These are phyloP conservation scores for Aspergillus diversus DNA, from an alignment of 495 filamentous ascomycete species.

Conservation along the genomic window DNA sequence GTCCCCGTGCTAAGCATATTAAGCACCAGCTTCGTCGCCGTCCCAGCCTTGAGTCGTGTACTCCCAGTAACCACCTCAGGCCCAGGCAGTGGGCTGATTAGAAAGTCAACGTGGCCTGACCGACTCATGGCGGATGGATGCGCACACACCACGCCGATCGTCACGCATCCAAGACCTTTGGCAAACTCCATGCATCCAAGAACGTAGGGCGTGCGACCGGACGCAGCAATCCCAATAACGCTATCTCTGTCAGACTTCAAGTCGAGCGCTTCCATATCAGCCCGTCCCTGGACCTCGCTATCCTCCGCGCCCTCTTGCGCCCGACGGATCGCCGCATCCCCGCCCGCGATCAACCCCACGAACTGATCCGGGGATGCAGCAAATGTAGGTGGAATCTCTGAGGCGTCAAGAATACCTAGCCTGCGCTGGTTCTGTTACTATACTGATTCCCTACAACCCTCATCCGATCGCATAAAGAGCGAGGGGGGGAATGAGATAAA, in stretches of 20 bases:
- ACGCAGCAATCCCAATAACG: slow-evolving; percentile 46
- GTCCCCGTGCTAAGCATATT: slow-evolving; percentile 47
- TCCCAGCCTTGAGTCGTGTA: slow-evolving; percentile 45
- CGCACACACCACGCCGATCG: slow-evolving; percentile 39
- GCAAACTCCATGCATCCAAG: slow-evolving; percentile 39
- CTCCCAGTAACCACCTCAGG: slow-evolving; percentile 46
- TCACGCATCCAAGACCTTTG: slow-evolving; percentile 36
- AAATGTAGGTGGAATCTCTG: slow-evolving; percentile 46
- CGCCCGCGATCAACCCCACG: slow-evolving; percentile 42
- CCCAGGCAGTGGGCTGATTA: slow-evolving; percentile 39
- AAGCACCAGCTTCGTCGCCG: slow-evolving; percentile 42
- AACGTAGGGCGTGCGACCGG: slow-evolving; percentile 46
- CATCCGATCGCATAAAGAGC: neutral
- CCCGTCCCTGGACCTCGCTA: slow-evolving; percentile 26
- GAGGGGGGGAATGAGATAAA: neutral
- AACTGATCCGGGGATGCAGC: slow-evolving; percentile 41
- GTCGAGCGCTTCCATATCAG: slow-evolving; percentile 30
- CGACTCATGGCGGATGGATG: slow-evolving; percentile 34
- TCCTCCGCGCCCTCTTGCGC: slow-evolving; percentile 49
- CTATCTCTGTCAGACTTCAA: slow-evolving; percentile 38
- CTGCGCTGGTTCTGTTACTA: slow-evolving; percentile 21
- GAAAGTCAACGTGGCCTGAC: slow-evolving; percentile 33
- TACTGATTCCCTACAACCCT: no score
- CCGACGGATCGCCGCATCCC: slow-evolving; percentile 41
- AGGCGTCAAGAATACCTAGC: slow-evolving; percentile 45